Conservation (phyloP, 2,329 filamentous ascomycete genomes). For the Trichoderma sp. region DNA sequence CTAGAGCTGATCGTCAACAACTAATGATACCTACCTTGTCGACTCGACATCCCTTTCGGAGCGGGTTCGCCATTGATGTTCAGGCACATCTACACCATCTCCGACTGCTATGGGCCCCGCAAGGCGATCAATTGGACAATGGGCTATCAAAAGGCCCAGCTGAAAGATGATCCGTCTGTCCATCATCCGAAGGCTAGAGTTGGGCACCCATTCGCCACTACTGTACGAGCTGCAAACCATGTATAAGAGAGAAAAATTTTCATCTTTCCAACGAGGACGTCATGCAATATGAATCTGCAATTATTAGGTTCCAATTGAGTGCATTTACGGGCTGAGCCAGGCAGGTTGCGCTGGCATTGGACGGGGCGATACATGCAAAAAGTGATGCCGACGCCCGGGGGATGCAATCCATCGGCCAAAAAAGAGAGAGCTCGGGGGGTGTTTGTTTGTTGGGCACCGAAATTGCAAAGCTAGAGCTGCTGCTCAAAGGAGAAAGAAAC, state of each 20-base stretch:
- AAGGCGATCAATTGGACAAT: slow-evolving; percentile 3
- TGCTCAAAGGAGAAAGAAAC: not conserved
- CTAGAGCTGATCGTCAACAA: slow-evolving; percentile 13
- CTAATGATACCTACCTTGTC: not conserved
- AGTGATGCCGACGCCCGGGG: not conserved
- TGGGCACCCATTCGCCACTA: not conserved
- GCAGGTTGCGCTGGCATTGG: not conserved
- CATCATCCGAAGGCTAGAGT: not conserved
- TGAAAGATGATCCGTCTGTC: not conserved
- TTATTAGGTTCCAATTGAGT: slow-evolving; percentile 2
- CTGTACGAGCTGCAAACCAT: not conserved
- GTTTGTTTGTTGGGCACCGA: not conserved
- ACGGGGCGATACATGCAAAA: not conserved
- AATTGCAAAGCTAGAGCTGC: not conserved
- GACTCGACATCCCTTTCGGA: not conserved
- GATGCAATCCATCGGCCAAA: not conserved
- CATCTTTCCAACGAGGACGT: not conserved
- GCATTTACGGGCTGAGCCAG: not conserved
- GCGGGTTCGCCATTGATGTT: slow-evolving; percentile 1
- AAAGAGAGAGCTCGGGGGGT: not conserved
- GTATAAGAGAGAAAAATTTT: not conserved
- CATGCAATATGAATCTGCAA: not conserved
- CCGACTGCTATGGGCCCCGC: not conserved
- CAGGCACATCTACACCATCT: slow-evolving; percentile 9
- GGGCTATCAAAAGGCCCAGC: not conserved